phyloP scores from a whole-genome alignment of 2,329 filamentous ascomycete genomes.

The Pseudogymnoascus sp. region DNA sequence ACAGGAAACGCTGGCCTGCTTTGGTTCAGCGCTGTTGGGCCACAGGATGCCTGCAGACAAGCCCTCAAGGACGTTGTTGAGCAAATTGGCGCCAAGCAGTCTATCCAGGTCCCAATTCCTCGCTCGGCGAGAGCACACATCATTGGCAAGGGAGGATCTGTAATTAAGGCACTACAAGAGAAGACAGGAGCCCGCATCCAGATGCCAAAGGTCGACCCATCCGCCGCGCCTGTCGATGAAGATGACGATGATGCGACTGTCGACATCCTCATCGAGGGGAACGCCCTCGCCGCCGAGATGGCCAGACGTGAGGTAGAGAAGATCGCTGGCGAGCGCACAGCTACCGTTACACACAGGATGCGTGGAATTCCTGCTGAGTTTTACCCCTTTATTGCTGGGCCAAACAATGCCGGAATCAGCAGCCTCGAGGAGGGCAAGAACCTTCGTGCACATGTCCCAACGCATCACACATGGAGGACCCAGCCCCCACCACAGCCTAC shows the following conservation, averaged over 20 bases:
- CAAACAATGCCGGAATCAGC: conserved; percentile 58
- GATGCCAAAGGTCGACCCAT: conserved; percentile 71
- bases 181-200: conserved; percentile 85
- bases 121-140: conserved; percentile 78
- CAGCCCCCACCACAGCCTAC: conserved; percentile 58
- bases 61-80: conserved; percentile 83
- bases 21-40: conserved; percentile 78
- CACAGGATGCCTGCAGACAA: conserved; percentile 74
- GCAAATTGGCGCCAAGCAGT: conserved; percentile 68
- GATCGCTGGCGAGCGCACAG: conserved; percentile 79
- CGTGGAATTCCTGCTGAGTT: conserved; percentile 83
- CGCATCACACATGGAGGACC: conserved; percentile 64
- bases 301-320: conserved; percentile 76
- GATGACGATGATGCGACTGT: conserved; percentile 78
- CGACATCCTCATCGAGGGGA: conserved; percentile 83
- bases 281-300: conserved; percentile 76
- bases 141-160: conserved; percentile 84
- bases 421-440: conserved; percentile 65
- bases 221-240: conserved; percentile 40
- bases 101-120: conserved; percentile 70
- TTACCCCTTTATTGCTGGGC: conserved; percentile 88
- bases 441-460: conserved; percentile 73
- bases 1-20: conserved; percentile 63
- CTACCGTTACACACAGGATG: conserved; percentile 72
- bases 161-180: conserved; percentile 83